Base-by-base conservation (phyloP, 2,329 filamentous ascomycete species). In the Sclerotiophoma versabilis region DNA sequence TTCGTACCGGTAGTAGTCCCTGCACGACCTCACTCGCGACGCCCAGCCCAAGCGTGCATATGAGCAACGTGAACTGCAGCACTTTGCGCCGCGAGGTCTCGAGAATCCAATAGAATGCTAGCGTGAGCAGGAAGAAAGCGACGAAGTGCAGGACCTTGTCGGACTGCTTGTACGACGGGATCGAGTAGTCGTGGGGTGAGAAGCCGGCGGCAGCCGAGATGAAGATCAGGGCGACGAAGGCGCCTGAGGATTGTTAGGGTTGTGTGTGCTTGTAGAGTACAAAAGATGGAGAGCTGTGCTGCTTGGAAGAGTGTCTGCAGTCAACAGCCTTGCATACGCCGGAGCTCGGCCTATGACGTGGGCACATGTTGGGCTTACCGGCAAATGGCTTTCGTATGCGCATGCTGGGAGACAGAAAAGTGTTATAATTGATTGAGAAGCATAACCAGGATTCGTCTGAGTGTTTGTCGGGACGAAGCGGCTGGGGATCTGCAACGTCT, bases 101-200 rank as follows among this genome's bases (percentile, higher is more conserved):
- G 66, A 97, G 79, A 72, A 97, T 90, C 92, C 95, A 99, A 85
- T 99, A 99, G 83, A 98, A 98, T 64, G 84, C 72, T 36, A 90
- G 77, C 14, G 93, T 96, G 47, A 99, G 84, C 63, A 91, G 73
- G 82, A 98, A 96, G 81, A 99, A 98, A 67, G 90, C 93, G 54
- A 92, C 58, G 66, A 90, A 83, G 77, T 98, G 95, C 23, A 98
- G 83, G 69, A 90, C 80, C 77, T 99, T 98, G 83, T 97, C 93
- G 80, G 76, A 80, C 56, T 81, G 79, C 55, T 96, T 92, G 73
- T 93, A 84, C 68, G 80, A 77, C 15, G 84, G 80, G 19, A 81
- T 72, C 71, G 79, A 72, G 73, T 77, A 73, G 54, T 74, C 62
- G 17, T 62, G 58, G 10, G 70, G 64, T 26, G 91, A 87, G 51